Evolutionary conservation across 108 stramenopile genomes (phyloP), one percentile per base, ranked within the genome.

Genomic region (Pseudonitzschia delicatissima): DNA sequence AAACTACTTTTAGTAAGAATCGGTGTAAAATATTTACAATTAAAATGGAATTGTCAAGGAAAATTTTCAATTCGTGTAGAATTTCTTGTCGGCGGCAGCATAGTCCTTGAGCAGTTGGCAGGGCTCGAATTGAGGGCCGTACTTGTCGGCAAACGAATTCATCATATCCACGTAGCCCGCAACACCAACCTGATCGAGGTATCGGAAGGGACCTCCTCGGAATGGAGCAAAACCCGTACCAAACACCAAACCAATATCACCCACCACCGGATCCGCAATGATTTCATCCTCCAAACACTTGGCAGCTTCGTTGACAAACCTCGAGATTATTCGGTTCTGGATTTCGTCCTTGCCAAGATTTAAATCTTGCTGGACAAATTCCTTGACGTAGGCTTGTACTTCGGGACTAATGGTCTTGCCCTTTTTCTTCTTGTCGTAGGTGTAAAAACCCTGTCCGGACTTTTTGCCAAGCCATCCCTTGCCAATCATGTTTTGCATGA

Each of bases 171-270:
- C 92, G 67, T 90, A 97, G 18, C 82, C 80, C 21, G 82, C 73
- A 36, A 86, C 91, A 7, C 98, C 99, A n/a, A 92, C 61, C 50
- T 83, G 76, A 77, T 99, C 99, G 40, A 99, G 62, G 58, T 96
- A 87, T 33, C 96, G 83, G 96, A 99, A 99, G 27, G 98, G 98
- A 11, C 99, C 99, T 17, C 99, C 99, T n/a, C 88, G 84, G 91
- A 98, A 98, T n/a, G 98, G 98, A 11, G 96, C 94, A 79, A 99
- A 98, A 53, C 99, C 99, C 59, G 96, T 97, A 50, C 99, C 99
- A 81, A 99, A 98, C 28, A 99, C 95, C 11, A 98, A 78, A 34
- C 98, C 99, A 77, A 99, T 98, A 76, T 99, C 98, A 62, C 98
- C 99, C 29, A 93, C 96, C 3, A 90, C 92, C 2, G 99, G 97